phyloP scores from a whole-genome alignment of 805 yeast genomes.

The Hagleromyces aurorensis region DNA sequence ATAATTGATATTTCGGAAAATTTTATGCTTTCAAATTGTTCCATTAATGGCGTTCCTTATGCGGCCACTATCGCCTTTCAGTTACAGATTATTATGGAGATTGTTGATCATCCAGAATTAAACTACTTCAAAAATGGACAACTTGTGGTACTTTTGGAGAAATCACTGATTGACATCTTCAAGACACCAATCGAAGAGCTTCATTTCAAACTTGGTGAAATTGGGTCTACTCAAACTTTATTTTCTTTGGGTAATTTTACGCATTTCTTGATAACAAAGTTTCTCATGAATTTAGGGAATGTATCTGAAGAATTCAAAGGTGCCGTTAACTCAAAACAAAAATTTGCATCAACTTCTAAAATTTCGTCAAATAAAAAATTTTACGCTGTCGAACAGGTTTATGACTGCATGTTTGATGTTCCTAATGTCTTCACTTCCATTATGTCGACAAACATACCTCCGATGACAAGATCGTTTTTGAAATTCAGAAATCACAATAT shows the following conservation, averaged over 20 bases:
- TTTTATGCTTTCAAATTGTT: too few species aligned
- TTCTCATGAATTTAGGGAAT: conserved; percentile 14
- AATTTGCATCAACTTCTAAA: too few species aligned
- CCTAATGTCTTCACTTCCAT: too few species aligned
- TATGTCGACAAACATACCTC: too few species aligned
- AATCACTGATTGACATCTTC: conserved; percentile 14
- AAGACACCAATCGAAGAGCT: conserved; percentile 9
- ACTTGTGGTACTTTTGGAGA: conserved; percentile 13
- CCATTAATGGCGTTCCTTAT: too few species aligned
- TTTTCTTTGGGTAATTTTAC: conserved; percentile 18
- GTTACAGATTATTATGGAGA: conserved; percentile 26
- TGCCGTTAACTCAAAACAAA: too few species aligned
- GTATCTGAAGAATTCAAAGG: conserved; percentile 5
- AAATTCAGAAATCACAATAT: conserved; percentile 13
- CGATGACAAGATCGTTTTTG: conserved; percentile 27
- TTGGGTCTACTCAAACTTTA: conserved; percentile 24
- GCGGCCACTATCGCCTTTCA: too few species aligned
- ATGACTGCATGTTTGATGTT: too few species aligned
- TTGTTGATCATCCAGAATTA: conserved; percentile 29
- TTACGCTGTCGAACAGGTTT: too few species aligned
- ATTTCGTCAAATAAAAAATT: too few species aligned
- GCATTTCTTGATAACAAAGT: conserved; percentile 21
- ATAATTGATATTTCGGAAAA: too few species aligned
- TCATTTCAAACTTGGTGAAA: conserved; percentile 14
- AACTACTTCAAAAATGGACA: conserved; percentile 21